These are phyloP conservation scores for Rosa multiflora DNA, from an alignment of 306 rosid species.

Conservation along the genomic window DNA sequence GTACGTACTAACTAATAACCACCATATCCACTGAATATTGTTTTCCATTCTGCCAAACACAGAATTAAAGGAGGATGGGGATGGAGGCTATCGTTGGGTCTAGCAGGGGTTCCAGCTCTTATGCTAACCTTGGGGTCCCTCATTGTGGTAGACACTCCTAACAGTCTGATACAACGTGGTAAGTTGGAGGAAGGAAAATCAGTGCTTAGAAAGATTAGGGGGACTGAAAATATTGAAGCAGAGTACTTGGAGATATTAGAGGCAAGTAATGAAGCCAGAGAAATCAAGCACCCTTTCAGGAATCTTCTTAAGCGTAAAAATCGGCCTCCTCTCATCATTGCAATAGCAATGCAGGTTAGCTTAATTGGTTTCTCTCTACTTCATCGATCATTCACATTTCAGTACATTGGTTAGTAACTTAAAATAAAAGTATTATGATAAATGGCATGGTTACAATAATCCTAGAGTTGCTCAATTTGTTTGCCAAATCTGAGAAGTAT, in stretches of 20 bases:
- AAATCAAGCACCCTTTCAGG: slow-evolving; percentile 69
- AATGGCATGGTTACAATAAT: background rate
- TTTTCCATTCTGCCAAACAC: background rate
- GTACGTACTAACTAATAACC: slow-evolving; percentile 12
- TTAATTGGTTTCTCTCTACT: background rate
- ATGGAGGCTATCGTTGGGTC: slow-evolving; percentile 81
- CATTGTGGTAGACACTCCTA: slow-evolving; percentile 82
- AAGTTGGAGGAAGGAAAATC: slow-evolving; percentile 64
- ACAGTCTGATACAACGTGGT: slow-evolving; percentile 79
- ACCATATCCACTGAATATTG: background rate
- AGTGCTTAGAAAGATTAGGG: slow-evolving; percentile 63
- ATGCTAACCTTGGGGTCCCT: slow-evolving; percentile 68
- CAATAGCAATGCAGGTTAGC: slow-evolving; percentile 60
- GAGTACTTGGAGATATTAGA: slow-evolving; percentile 67
- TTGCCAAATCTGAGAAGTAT: background rate
- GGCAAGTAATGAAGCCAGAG: slow-evolving; percentile 57
- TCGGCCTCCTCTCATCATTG: slow-evolving; percentile 69
- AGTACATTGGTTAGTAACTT: background rate
- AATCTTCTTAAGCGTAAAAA: slow-evolving; percentile 58
- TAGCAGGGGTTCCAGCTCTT: slow-evolving; percentile 76
- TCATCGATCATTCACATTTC: background rate
- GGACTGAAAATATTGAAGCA: slow-evolving; percentile 65
- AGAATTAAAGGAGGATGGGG: slow-evolving; percentile 76
- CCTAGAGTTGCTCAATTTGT: background rate
- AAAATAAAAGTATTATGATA: background rate